A percentile compares a stretch with the other conserved stretches of the same genome.
These are phyloP conservation scores for Fragilariopsis cylindrus DNA, from an alignment of 108 stramenopile species.

Conservation along the genomic window DNA sequence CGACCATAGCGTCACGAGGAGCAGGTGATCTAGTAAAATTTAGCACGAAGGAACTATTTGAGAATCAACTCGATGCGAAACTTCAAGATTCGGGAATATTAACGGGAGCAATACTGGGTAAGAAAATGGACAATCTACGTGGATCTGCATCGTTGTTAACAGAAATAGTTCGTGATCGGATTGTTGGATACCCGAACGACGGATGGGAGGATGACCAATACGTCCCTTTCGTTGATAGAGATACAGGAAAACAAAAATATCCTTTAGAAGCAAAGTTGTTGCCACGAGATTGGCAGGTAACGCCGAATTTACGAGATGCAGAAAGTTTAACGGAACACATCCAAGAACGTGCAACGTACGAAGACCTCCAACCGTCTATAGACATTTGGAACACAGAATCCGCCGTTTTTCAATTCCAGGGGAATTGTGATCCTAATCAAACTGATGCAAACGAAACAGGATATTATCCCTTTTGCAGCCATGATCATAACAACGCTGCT, in stretches of 20 bases:
- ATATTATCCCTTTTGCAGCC: slow-evolving; percentile 48
- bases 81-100: slow-evolving; percentile 24
- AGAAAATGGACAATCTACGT: slow-evolving; percentile 27
- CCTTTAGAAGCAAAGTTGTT: slow-evolving; percentile 39
- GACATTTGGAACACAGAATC: slow-evolving; percentile 3
- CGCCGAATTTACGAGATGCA: not conserved
- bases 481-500: slow-evolving; percentile 44
- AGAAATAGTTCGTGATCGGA: slow-evolving; percentile 52
- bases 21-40: slow-evolving; percentile 46
- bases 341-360: slow-evolving; percentile 8
- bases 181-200: slow-evolving; percentile 49
- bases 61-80: slow-evolving; percentile 21
- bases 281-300: slow-evolving; percentile 53
- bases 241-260: slow-evolving; percentile 32
- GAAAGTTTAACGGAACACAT: not conserved
- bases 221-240: slow-evolving; percentile 51
- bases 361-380: not conserved
- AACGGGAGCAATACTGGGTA: slow-evolving; percentile 24
- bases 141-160: slow-evolving; percentile 28
- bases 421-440: slow-evolving; percentile 49
- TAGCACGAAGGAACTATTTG: slow-evolving; percentile 16
- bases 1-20: slow-evolving; percentile 25
- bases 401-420: slow-evolving; percentile 47
- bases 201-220: slow-evolving; percentile 32
- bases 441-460: slow-evolving; percentile 17